A percentile compares a stretch with the other conserved stretches of the same genome.
phyloP scores from a whole-genome alignment of 768 basidiomycete genomes.

The Pisolithus marmoratus region DNA sequence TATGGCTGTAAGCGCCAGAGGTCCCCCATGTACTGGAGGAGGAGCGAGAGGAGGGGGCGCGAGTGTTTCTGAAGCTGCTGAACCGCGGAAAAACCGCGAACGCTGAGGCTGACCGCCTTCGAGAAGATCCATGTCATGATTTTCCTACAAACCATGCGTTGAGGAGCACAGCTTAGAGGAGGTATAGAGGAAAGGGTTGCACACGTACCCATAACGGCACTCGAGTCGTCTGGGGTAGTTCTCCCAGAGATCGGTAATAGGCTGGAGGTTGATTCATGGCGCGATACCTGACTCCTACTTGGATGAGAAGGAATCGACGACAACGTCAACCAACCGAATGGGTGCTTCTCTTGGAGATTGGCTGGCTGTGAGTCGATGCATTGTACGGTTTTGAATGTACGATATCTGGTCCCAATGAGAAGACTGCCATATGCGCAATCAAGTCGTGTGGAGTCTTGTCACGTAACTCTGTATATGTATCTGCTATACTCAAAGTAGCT shows the following conservation, averaged over 20 bases:
- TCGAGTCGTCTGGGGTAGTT: too few relatives aligned
- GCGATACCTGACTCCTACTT: too few relatives aligned
- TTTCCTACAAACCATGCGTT: slow-evolving; percentile 33
- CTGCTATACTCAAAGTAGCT: too few relatives aligned
- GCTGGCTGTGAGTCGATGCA: too few relatives aligned
- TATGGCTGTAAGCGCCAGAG: slow-evolving; percentile 6
- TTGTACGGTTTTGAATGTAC: too few relatives aligned
- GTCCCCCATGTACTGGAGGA: neutral
- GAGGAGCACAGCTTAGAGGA: neutral
- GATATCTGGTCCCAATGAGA: too few relatives aligned
- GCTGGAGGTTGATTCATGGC: too few relatives aligned
- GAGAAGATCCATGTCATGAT: slow-evolving; percentile 48
- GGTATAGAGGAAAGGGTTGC: slow-evolving; percentile 5
- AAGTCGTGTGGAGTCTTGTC: too few relatives aligned
- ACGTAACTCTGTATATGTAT: too few relatives aligned
- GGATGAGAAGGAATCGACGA: slow-evolving; percentile 51
- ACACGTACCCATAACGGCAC: slow-evolving; percentile 36
- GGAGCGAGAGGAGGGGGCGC: slow-evolving; percentile 1
- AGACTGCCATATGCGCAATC: too few relatives aligned
- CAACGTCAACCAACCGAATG: slow-evolving; percentile 41
- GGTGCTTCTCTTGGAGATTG: slow-evolving; percentile 43
- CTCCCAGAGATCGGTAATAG: too few relatives aligned
- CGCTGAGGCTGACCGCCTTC: slow-evolving; percentile 20
- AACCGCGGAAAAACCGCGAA: slow-evolving; percentile 12
- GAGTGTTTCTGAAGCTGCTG: slow-evolving; percentile 11